Evolutionary conservation across 768 basidiomycete genomes (phyloP).

Genomic region (Hericium rajendrae): DNA sequence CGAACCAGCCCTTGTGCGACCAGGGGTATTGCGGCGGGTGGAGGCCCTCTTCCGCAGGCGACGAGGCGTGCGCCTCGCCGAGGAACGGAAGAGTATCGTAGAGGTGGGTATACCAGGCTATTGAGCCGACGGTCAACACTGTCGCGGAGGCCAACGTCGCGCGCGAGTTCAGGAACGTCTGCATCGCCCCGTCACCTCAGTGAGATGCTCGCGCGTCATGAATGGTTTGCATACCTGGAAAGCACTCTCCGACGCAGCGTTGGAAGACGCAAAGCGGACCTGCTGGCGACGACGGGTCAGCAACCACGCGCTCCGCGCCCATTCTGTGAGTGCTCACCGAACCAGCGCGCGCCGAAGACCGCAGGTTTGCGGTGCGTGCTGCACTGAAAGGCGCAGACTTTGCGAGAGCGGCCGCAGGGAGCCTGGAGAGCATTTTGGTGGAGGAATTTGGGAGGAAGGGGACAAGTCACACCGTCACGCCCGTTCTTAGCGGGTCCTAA

Average conservation of each 20-base stretch:
- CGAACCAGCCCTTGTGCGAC: slow-evolving; percentile 80
- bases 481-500: slow-evolving; percentile 17
- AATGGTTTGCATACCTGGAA: slow-evolving; percentile 46
- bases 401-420: slow-evolving; percentile 64
- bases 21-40: slow-evolving; percentile 85
- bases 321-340: slow-evolving; percentile 31
- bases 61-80: slow-evolving; percentile 87
- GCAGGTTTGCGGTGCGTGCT: slow-evolving; percentile 33
- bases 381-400: slow-evolving; percentile 39
- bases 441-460: slow-evolving; percentile 30
- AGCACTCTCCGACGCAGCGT: slow-evolving; percentile 42
- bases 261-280: slow-evolving; percentile 67
- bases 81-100: slow-evolving; percentile 88
- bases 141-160: slow-evolving; percentile 68
- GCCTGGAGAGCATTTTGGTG: slow-evolving; percentile 74
- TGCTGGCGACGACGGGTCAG: slow-evolving; percentile 26
- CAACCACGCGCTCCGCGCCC: slow-evolving; percentile 7
- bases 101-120: slow-evolving; percentile 94
- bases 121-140: slow-evolving; percentile 72
- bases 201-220: neutral
- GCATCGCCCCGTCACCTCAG: slow-evolving; percentile 1
- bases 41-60: slow-evolving; percentile 87
- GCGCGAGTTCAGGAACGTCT: slow-evolving; percentile 66
- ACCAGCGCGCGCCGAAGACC: slow-evolving; percentile 35
- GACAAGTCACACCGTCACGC: slow-evolving; percentile 33